Conservation (phyloP, 2,329 filamentous ascomycete species). For the Paraphoma sp. region DNA sequence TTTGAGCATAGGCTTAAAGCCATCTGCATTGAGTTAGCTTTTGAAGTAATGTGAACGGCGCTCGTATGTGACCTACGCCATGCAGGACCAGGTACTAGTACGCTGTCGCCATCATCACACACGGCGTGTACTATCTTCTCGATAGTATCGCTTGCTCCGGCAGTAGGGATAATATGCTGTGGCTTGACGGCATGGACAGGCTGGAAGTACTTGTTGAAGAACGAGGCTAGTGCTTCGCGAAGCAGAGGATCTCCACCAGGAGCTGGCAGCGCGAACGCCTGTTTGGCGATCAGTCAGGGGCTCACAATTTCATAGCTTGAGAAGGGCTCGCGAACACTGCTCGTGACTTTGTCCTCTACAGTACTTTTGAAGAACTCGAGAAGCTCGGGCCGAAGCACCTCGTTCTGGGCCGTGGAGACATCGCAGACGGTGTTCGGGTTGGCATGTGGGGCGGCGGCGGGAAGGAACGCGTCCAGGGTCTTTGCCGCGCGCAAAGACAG, state of each 20-base stretch:
- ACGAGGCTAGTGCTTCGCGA: conserved; percentile 31
- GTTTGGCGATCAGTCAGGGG: conserved; percentile 1
- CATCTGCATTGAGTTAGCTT: conserved; percentile 16
- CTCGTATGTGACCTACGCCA: conserved; percentile 30
- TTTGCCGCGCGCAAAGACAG: conserved; percentile 31
- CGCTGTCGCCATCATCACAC: conserved; percentile 40
- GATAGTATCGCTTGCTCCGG: conserved; percentile 34
- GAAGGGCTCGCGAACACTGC: conserved; percentile 16
- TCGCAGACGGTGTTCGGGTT: conserved; percentile 24
- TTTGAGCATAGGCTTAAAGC: conserved; percentile 27
- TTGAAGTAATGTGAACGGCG: neutral
- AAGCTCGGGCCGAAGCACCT: conserved; percentile 33
- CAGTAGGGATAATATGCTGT: conserved; percentile 37
- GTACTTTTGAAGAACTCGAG: conserved; percentile 37
- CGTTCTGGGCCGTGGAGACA: conserved; percentile 35
- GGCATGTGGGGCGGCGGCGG: conserved; percentile 15
- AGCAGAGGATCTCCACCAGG: conserved; percentile 24
- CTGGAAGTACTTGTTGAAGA: conserved; percentile 36
- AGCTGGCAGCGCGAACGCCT: conserved; percentile 30
- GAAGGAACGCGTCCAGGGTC: conserved; percentile 22
- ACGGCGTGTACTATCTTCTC: conserved; percentile 35
- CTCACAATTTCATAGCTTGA: neutral
- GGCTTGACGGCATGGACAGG: conserved; percentile 34
- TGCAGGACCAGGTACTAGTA: conserved; percentile 39
- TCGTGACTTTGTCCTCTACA: conserved; percentile 25